Percentiles rank a stretch among this genome's conserved stretches.
phyloP scores from a whole-genome alignment of 2,329 filamentous ascomycete species.

The Polytolypa hystricis region DNA sequence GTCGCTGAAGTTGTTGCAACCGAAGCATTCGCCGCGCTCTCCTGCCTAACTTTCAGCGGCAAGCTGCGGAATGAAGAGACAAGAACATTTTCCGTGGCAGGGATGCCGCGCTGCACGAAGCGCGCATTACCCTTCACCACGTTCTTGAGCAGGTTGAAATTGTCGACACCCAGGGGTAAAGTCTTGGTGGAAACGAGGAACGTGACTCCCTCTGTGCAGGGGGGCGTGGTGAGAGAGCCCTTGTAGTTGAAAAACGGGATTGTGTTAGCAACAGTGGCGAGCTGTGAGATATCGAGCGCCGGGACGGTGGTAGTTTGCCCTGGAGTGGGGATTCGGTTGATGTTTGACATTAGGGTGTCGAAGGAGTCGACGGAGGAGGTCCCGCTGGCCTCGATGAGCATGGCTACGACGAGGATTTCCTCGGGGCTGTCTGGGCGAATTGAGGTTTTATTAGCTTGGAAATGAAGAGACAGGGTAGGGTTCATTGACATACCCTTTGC shows the following conservation, averaged over 20 bases:
- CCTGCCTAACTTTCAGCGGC: too few relatives aligned
- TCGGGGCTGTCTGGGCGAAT: conserved; percentile 23
- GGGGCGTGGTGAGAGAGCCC: conserved; percentile 53
- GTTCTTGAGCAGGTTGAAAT: conserved; percentile 40
- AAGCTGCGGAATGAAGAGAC: neutral
- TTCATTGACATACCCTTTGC: conserved; percentile 26
- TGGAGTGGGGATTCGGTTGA: conserved; percentile 29
- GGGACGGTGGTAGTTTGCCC: conserved; percentile 29
- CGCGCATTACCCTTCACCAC: conserved; percentile 26
- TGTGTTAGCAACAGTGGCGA: conserved; percentile 28
- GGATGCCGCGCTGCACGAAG: conserved; percentile 6
- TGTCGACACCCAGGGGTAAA: conserved; percentile 35
- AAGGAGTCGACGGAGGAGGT: conserved; percentile 31
- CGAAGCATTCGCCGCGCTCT: too few relatives aligned
- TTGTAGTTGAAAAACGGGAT: conserved; percentile 40
- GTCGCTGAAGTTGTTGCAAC: too few relatives aligned
- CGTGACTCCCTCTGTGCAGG: conserved; percentile 46
- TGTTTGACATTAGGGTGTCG: conserved; percentile 37
- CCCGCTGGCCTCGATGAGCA: conserved; percentile 33
- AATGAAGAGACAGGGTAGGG: neutral
- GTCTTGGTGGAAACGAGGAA: conserved; percentile 42
- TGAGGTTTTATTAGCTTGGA: conserved; percentile 1
- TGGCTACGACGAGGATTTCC: conserved; percentile 29
- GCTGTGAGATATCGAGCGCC: conserved; percentile 33
- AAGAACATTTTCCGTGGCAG: neutral